Conservation (phyloP, 2,329 filamentous ascomycete species). For the Fusarium cicatricum region DNA sequence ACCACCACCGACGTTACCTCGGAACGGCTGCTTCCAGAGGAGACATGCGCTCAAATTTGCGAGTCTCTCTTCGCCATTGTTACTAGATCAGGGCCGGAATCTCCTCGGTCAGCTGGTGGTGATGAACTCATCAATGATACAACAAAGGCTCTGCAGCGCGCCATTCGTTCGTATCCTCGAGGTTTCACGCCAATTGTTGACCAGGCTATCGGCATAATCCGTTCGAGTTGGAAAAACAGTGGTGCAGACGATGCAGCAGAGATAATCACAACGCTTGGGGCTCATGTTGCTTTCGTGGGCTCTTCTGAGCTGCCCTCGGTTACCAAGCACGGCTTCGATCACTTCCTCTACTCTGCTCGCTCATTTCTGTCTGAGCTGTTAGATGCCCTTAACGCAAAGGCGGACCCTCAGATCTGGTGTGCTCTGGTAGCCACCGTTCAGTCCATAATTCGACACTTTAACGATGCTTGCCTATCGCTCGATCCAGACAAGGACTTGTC, state of each 20-base stretch:
- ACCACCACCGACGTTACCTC: slow-evolving; percentile 3
- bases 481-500: slow-evolving; percentile 32
- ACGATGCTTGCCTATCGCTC: slow-evolving; percentile 50
- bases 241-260: slow-evolving; percentile 35
- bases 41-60: slow-evolving; percentile 51
- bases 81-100: slow-evolving; percentile 33
- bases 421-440: slow-evolving; percentile 51
- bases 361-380: slow-evolving; percentile 49
- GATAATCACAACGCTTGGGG: slow-evolving; percentile 49
- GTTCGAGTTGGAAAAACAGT: slow-evolving; percentile 31
- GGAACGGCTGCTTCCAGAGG: slow-evolving; percentile 46
- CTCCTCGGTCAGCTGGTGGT: slow-evolving; percentile 32
- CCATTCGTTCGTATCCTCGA: slow-evolving; percentile 47
- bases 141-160: slow-evolving; percentile 51
- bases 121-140: slow-evolving; percentile 54
- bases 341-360: slow-evolving; percentile 52
- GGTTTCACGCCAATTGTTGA: slow-evolving; percentile 48
- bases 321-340: slow-evolving; percentile 43
- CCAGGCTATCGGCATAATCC: slow-evolving; percentile 40
- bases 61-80: slow-evolving; percentile 46
- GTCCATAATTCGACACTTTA: slow-evolving; percentile 48
- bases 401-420: slow-evolving; percentile 48
- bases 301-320: slow-evolving; percentile 52
- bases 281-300: slow-evolving; percentile 58
- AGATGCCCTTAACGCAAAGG: slow-evolving; percentile 46